Evolutionary conservation across 306 rosid genomes (phyloP), one percentile per base, ranked within the genome.

Genomic region (Gastrolobium villosum): DNA sequence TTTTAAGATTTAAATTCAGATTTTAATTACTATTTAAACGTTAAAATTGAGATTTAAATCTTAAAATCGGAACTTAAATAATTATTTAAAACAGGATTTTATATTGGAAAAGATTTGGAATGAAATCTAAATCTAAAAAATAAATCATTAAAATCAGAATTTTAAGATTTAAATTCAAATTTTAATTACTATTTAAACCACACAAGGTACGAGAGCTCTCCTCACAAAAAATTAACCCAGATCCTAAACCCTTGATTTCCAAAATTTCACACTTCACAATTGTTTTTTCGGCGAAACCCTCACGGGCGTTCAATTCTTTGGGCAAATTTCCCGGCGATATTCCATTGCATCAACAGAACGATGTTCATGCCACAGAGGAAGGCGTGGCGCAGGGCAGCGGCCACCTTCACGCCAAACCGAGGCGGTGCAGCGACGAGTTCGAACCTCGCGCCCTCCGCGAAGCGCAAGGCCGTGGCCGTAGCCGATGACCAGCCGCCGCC

Each of bases 341-440:
- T 60, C 11, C 34, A 41, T 14, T 7, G 10, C 80, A 0, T 28
- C 53, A 2, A 5, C 43, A 13, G 7, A 59, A 48, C 6, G 7
- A 90, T 89, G 94, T 90, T 87, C 75, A 85, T 96, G 84, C 88
- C 96, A 11, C 97, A 88, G 82, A 80, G 87, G 74, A 88, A 82
- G 81, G 83, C 76, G 52, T 65, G 76, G 85, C 71, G 80, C 7
- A n/a, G n/a, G n/a, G n/a, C 75, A 3, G 34, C 77, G 26, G 36
- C 72, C 1, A 20, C 84, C 3, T 86, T 84, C 69, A 72, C 90
- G 28, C 92, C 92, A 30, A 83, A 65, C 34, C 61, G 82, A 50
- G 63, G 84, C 49, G 87, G 84, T 37, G 65, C 72, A 0, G 70
- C 56, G 36, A 35, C 69, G 2, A 61, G 52, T 72, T 80, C 93